Evolutionary conservation across 2,329 filamentous ascomycete species (phyloP).

Genomic region (Penicillium sp.): DNA sequence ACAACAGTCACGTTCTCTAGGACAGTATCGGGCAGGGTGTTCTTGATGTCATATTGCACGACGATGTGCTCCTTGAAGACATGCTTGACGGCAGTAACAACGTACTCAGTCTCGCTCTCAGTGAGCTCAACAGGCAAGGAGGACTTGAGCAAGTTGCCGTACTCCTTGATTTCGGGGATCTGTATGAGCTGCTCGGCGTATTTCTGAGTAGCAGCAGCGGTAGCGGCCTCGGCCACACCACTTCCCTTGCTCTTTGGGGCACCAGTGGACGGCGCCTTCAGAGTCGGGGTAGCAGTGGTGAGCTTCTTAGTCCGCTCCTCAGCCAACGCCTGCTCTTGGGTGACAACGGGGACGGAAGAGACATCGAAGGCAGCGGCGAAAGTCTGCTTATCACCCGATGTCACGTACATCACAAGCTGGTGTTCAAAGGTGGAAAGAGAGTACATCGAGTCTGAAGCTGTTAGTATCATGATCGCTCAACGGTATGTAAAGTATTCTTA

Average conservation of each 20-base stretch:
- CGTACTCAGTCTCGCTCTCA: conserved; percentile 96
- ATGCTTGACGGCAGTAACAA: conserved; percentile 90
- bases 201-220: conserved; percentile 78
- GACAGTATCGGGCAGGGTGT: conserved; percentile 87
- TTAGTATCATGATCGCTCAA: conserved; percentile 19
- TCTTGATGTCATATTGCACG: conserved; percentile 95
- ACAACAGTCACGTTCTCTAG: conserved; percentile 85
- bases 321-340: conserved; percentile 90
- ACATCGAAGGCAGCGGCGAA: conserved; percentile 89
- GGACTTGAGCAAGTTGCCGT: conserved; percentile 89
- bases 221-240: conserved; percentile 71
- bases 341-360: conserved; percentile 85
- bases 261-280: conserved; percentile 85
- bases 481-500: conserved; percentile 40
- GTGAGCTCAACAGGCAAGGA: conserved; percentile 83
- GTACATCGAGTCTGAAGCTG: conserved; percentile 77
- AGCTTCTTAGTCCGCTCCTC: conserved; percentile 98
- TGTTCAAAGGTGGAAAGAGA: conserved; percentile 94
- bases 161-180: conserved; percentile 87
- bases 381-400: conserved; percentile 80
- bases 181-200: conserved; percentile 83
- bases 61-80: conserved; percentile 97
- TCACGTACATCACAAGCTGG: conserved; percentile 96
- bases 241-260: conserved; percentile 68
- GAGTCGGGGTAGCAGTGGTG: conserved; percentile 82